Percentiles rank a stretch among this genome's conserved stretches.
These are phyloP conservation scores for Scopulariopsis brevicaulis DNA, from an alignment of 2,329 filamentous ascomycete species.

Conservation along the genomic window DNA sequence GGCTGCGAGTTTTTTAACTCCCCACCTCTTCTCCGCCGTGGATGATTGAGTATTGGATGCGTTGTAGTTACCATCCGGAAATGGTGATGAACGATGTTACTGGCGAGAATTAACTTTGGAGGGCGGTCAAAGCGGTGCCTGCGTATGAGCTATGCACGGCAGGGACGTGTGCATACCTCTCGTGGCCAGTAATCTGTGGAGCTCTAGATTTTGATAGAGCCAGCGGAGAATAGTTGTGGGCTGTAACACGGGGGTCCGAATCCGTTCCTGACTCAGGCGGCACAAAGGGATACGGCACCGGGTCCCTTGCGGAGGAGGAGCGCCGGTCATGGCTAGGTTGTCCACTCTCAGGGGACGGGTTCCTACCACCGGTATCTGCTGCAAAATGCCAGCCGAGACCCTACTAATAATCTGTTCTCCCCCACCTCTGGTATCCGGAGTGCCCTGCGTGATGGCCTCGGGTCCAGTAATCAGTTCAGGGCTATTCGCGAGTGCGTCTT, in stretches of 20 bases:
- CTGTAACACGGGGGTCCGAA: not conserved
- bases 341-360: not conserved
- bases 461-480: not conserved
- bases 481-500: not conserved
- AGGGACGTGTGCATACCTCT: not conserved
- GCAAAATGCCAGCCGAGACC: not conserved
- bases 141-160: not conserved
- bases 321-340: not conserved
- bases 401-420: not conserved
- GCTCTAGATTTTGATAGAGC: not conserved
- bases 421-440: not conserved
- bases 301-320: not conserved
- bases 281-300: not conserved
- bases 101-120: not conserved
- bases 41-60: too few relatives aligned
- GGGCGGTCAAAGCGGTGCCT: not conserved
- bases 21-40: too few relatives aligned
- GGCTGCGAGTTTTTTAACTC: too few relatives aligned
- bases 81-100: not conserved
- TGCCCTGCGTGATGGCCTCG: not conserved
- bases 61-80: not conserved
- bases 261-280: not conserved
- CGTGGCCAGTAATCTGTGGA: not conserved
- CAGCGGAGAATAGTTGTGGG: not conserved
- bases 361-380: not conserved